Percentiles rank a stretch among this genome's conserved stretches.
phyloP scores from a whole-genome alignment of 1,139 yeast species.

The Zygosaccharomyces pseudobailii region DNA sequence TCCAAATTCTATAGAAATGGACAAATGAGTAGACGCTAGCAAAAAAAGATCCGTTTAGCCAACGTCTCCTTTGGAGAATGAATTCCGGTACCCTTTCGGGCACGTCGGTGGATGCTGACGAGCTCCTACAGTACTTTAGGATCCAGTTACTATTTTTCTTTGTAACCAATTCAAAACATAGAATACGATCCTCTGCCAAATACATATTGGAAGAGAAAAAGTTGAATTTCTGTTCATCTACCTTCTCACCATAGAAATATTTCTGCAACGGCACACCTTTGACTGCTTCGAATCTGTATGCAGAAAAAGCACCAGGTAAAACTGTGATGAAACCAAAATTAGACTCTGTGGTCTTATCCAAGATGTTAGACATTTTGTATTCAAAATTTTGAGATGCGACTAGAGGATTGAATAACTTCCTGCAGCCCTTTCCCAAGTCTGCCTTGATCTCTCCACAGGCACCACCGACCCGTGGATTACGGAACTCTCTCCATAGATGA shows the following conservation, averaged over 20 bases:
- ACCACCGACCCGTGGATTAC: conserved; percentile 84
- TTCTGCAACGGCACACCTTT: conserved; percentile 81
- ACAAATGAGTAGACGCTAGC: conserved; percentile 83
- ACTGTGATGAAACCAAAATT: conserved; percentile 85
- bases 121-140: conserved; percentile 78
- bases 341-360: conserved; percentile 89
- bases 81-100: conserved; percentile 85
- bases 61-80: conserved; percentile 86
- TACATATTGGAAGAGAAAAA: conserved; percentile 93
- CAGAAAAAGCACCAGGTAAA: conserved; percentile 90
- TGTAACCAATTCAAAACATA: conserved; percentile 89
- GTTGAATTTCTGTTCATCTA: conserved; percentile 52
- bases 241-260: conserved; percentile 88
- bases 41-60: conserved; percentile 96
- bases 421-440: conserved; percentile 72
- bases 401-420: conserved; percentile 68
- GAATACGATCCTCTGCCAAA: conserved; percentile 89
- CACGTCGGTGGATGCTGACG: conserved; percentile 94
- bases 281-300: conserved; percentile 77
- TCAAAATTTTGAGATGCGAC: conserved; percentile 93
- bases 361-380: conserved; percentile 84
- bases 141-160: conserved; percentile 80
- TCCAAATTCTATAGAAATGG: conserved; percentile 69
- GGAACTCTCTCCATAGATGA: conserved; percentile 84
- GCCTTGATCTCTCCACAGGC: conserved; percentile 94